A percentile compares a stretch with the other conserved stretches of the same genome.
These are phyloP conservation scores for Trichoderma breve DNA, from an alignment of 2,329 filamentous ascomycete genomes.

Conservation along the genomic window DNA sequence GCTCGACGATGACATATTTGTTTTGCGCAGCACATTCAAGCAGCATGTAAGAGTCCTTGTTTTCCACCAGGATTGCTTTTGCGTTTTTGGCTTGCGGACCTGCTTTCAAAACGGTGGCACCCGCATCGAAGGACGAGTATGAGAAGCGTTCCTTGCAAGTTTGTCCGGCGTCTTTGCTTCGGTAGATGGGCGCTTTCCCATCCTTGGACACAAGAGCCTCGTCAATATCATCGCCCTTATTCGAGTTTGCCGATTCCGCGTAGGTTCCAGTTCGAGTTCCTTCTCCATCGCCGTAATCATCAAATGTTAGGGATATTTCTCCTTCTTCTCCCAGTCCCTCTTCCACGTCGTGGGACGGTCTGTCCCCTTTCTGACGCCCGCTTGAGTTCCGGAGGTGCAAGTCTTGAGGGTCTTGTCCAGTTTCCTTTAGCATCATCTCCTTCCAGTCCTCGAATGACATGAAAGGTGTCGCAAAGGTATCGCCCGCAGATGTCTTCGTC, in stretches of 20 bases:
- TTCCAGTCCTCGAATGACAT: constrained; percentile 99
- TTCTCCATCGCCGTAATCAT: constrained; percentile 32
- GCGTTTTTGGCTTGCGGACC: constrained; percentile 83
- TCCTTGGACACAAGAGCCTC: constrained; percentile 48
- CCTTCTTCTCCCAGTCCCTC: constrained; percentile 80
- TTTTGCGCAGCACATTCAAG: constrained; percentile 83
- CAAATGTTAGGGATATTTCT: constrained; percentile 68
- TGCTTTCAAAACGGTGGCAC: constrained; percentile 88
- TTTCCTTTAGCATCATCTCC: constrained; percentile 82
- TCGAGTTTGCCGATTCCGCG: background rate
- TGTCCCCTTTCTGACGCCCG: constrained; percentile 47
- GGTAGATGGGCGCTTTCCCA: constrained; percentile 53
- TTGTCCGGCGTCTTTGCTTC: constrained; percentile 90
- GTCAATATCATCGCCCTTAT: constrained; percentile 25
- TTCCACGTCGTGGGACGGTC: constrained; percentile 59
- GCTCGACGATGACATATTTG: constrained; percentile 92
- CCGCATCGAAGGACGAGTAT: constrained; percentile 95
- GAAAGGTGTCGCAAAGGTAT: constrained; percentile 53
- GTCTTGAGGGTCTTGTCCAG: constrained; percentile 69
- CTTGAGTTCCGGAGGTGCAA: constrained; percentile 61
- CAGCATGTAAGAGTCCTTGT: constrained; percentile 98
- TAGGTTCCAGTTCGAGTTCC: constrained; percentile 6
- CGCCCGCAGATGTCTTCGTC: constrained; percentile 15
- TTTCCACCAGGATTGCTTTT: constrained; percentile 87
- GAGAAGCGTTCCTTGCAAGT: constrained; percentile 98